phyloP scores from a whole-genome alignment of 176 grass and related monocot species.

The Paspalum vaginatum region DNA sequence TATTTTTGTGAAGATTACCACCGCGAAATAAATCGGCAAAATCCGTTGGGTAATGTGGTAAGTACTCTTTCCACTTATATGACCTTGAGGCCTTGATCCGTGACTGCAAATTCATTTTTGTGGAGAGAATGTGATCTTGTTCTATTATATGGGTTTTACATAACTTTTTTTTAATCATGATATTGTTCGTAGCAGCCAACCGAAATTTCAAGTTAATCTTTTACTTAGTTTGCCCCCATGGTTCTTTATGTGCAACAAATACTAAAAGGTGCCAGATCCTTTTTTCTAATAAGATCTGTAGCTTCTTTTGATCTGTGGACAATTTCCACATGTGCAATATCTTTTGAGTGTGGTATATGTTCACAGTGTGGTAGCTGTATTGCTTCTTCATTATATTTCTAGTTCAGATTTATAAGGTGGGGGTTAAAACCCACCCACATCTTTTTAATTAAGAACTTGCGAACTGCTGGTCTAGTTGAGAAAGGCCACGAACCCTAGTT shows the following conservation, averaged over 20 bases:
- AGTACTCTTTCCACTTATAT: slow-evolving; percentile 53
- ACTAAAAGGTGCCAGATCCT: slow-evolving; percentile 5
- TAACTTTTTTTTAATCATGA: slow-evolving; percentile 28
- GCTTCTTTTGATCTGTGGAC: background rate
- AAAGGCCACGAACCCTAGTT: no score
- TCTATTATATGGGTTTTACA: slow-evolving; percentile 23
- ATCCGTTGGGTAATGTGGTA: slow-evolving; percentile 96
- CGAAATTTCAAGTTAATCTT: background rate
- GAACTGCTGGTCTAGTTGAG: no score
- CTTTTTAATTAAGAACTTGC: no score
- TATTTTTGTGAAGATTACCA: slow-evolving; percentile 98
- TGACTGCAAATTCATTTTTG: slow-evolving; percentile 1
- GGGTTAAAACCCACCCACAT: no score
- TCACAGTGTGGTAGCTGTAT: background rate
- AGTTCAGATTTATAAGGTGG: slow-evolving; percentile 13
- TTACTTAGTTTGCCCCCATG: background rate
- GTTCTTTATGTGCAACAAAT: background rate
- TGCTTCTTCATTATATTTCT: slow-evolving; percentile 15
- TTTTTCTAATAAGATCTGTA: slow-evolving; percentile 13
- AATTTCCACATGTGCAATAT: background rate
- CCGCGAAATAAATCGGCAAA: slow-evolving; percentile 98
- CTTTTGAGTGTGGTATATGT: slow-evolving; percentile 7
- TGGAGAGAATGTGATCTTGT: background rate
- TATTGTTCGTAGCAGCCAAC: background rate
- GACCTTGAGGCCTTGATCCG: background rate